phyloP scores from a whole-genome alignment of 495 filamentous ascomycete genomes.

The Poronia punctata region DNA sequence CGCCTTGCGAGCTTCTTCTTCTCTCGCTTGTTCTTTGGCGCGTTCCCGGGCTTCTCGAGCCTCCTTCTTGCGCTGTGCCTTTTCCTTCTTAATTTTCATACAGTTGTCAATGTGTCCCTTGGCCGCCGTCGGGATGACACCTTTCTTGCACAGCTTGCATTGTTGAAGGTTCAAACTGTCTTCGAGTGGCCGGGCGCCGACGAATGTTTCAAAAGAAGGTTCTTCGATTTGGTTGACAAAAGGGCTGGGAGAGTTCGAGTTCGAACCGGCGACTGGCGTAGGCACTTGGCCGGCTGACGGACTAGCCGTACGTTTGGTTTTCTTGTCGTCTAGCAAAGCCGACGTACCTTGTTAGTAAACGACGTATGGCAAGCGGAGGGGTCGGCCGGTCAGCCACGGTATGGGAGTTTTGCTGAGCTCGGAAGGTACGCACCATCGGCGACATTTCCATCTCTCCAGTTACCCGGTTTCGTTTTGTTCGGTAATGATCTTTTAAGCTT shows the following conservation, averaged over 20 bases:
- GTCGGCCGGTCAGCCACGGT: neutral
- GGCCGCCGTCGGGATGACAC: slow-evolving; percentile 52
- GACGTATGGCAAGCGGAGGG: neutral
- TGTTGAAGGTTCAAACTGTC: slow-evolving; percentile 59
- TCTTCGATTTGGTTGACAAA: slow-evolving; percentile 70
- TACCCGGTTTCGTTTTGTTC: slow-evolving; percentile 51
- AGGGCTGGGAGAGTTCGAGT: slow-evolving; percentile 39
- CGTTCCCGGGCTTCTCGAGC: slow-evolving; percentile 67
- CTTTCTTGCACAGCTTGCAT: slow-evolving; percentile 80
- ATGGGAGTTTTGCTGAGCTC: slow-evolving; percentile 1
- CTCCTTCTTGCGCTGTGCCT: slow-evolving; percentile 70
- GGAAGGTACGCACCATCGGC: slow-evolving; percentile 45
- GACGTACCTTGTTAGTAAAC: neutral
- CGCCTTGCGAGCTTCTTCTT: slow-evolving; percentile 51
- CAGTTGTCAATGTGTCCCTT: slow-evolving; percentile 63
- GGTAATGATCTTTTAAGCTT: slow-evolving; percentile 60
- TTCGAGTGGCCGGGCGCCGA: slow-evolving; percentile 65
- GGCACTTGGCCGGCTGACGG: slow-evolving; percentile 42
- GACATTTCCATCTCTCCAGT: slow-evolving; percentile 46
- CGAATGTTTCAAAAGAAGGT: slow-evolving; percentile 60
- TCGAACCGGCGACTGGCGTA: no score
- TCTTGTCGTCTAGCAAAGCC: slow-evolving; percentile 36
- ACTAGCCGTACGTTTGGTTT: slow-evolving; percentile 30
- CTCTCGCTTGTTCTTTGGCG: slow-evolving; percentile 50
- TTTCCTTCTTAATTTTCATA: slow-evolving; percentile 65